Percentiles rank a stretch among this genome's conserved stretches.
Evolutionary conservation across 805 yeast genomes (phyloP).

Genomic region (Starmerella powellii): DNA sequence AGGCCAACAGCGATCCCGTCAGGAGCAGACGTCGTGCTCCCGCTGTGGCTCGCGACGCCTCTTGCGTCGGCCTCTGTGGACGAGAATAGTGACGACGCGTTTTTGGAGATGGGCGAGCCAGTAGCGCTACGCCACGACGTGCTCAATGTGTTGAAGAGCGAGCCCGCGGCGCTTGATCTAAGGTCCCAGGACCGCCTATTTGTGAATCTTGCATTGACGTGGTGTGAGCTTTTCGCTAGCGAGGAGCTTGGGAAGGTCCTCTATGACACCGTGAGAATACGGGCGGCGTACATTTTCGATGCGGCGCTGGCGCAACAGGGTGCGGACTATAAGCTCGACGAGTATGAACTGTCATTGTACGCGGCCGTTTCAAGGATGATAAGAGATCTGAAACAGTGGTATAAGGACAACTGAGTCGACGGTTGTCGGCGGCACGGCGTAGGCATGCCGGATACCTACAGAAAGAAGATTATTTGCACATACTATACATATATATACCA

Average conservation of each 20-base stretch:
- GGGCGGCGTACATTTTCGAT: slow-evolving; percentile 64
- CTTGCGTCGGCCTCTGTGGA: slow-evolving; percentile 43
- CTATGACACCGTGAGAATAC: slow-evolving; percentile 41
- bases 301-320: slow-evolving; percentile 44
- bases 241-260: slow-evolving; percentile 44
- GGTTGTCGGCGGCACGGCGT: background rate
- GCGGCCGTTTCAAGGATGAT: slow-evolving; percentile 24
- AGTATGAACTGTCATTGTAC: slow-evolving; percentile 22
- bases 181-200: slow-evolving; percentile 55
- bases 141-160: slow-evolving; percentile 70
- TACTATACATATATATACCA: background rate
- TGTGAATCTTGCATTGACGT: slow-evolving; percentile 57
- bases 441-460: background rate
- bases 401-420: slow-evolving; percentile 14
- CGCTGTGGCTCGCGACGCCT: slow-evolving; percentile 78
- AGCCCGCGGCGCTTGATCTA: slow-evolving; percentile 52
- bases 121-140: slow-evolving; percentile 53
- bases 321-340: slow-evolving; percentile 37
- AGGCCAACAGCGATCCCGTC: slow-evolving; percentile 4
- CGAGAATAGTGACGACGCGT: slow-evolving; percentile 33
- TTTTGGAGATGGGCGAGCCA: slow-evolving; percentile 60
- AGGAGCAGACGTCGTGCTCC: slow-evolving; percentile 44
- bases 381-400: slow-evolving; percentile 37
- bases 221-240: slow-evolving; percentile 66
- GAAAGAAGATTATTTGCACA: background rate